These are phyloP conservation scores for Asparagopsis taxiformis DNA, from an alignment of 31 red algal genomes.

Conservation along the genomic window DNA sequence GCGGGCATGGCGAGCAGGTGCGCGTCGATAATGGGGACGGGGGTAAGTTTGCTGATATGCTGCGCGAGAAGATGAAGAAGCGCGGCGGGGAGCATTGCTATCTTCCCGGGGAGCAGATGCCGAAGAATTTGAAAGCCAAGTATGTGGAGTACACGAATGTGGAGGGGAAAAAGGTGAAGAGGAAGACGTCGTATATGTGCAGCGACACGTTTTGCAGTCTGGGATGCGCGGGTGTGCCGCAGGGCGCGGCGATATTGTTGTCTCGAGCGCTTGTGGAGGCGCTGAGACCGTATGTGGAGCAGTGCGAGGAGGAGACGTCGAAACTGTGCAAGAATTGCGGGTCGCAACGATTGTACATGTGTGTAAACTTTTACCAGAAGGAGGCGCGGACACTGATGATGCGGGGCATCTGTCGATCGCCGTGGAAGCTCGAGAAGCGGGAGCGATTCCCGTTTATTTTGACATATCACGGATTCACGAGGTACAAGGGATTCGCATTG, in stretches of 20 bases:
- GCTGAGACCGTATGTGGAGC: constrained; percentile 74
- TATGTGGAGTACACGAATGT: constrained; percentile 26
- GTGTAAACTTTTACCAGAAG: constrained; percentile 55
- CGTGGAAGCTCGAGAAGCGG: constrained; percentile 65
- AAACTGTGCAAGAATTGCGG: constrained; percentile 75
- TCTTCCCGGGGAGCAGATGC: constrained; percentile 33
- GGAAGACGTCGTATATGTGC: constrained; percentile 59
- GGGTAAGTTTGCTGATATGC: constrained; percentile 48
- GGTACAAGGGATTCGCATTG: constrained; percentile 18
- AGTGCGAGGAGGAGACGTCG: constrained; percentile 71
- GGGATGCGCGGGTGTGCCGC: constrained; percentile 69
- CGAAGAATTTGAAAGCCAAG: constrained; percentile 13
- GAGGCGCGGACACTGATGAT: constrained; percentile 37
- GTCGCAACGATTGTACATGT: constrained; percentile 90
- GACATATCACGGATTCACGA: constrained; percentile 52
- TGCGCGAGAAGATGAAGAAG: constrained; percentile 27
- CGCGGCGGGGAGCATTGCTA: constrained; percentile 49
- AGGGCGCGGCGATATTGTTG: constrained; percentile 75
- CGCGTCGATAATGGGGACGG: constrained; percentile 86
- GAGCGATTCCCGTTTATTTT: constrained; percentile 27
- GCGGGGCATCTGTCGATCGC: constrained; percentile 48
- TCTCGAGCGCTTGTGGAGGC: constrained; percentile 73
- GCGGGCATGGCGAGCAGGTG: constrained; percentile 67
- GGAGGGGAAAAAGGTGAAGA: constrained; percentile 26
- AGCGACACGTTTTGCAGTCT: constrained; percentile 71